Conservation (phyloP, 140 eudicot genomes). For the Stevia rebaudiana region DNA sequence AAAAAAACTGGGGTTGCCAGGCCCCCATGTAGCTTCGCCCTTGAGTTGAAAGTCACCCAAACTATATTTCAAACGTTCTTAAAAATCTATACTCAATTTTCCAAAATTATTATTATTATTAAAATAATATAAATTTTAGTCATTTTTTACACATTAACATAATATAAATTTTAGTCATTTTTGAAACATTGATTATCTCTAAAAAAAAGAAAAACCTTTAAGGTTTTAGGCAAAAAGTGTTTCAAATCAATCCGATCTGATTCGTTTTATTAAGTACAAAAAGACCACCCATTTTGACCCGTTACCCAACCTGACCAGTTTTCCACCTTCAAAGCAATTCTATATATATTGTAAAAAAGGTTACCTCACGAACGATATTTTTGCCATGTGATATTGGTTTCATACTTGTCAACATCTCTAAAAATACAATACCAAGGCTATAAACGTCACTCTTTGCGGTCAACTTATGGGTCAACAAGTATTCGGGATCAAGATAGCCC, state of each 20-base stretch:
- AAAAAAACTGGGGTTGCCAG: too few species aligned
- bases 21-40: too few species aligned
- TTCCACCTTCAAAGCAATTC: not conserved
- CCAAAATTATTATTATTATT: not conserved
- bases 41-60: not conserved
- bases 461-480: slow-evolving; percentile 62
- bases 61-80: not conserved
- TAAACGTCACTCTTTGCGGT: slow-evolving; percentile 82
- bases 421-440: slow-evolving; percentile 79
- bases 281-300: too few species aligned
- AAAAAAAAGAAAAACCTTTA: too few species aligned
- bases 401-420: slow-evolving; percentile 75
- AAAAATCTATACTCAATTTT: not conserved
- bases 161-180: not conserved
- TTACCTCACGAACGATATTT: slow-evolving; percentile 85
- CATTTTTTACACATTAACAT: not conserved
- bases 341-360: not conserved
- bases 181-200: not conserved
- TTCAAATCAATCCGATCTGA: not conserved
- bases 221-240: not conserved
- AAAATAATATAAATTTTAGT: not conserved
- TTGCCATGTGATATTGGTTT: slow-evolving; percentile 73
- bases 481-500: slow-evolving; percentile 93
- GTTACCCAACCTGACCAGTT: not conserved
- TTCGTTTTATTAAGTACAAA: not conserved